Evolutionary conservation across 2,329 filamentous ascomycete genomes (phyloP), one percentile per base, ranked within the genome.

Genomic region (Talaromyces sp.): DNA sequence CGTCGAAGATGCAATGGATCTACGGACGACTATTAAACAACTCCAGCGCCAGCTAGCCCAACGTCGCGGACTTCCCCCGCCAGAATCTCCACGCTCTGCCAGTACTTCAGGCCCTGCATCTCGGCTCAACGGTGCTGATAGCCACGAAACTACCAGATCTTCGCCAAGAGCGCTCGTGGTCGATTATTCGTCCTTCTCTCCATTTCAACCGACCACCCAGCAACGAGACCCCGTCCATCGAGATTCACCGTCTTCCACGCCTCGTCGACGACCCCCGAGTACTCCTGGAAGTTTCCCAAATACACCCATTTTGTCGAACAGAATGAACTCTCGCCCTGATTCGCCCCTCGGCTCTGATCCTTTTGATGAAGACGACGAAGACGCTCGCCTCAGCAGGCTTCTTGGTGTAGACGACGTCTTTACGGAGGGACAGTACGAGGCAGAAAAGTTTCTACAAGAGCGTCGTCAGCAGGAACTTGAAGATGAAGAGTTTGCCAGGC

Each of bases 401-500:
- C 63, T 73, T n/a, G 68, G 65, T 21, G 41, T 73, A 6, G 63
- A 67, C 31, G 66, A 62, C 5, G 41, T 74, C 63, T n/a, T 61
- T 74, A 11, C 65, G 65, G 50, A 64, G 68, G 31, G 73, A 56
- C 68, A 72, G 35, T 63, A 60, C 52, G 64, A 67, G 59, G 70
- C 71, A n/a, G 70, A 74, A 60, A 60, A 65, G 54, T 72, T 66
- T 65, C 62, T 74, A 12, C 54, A 69, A 57, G 61, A 69, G 38
- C 68, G 68, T 19, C 67, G 64, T 50, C 68, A 71, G 56, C 72
- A 74, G 63, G 72, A 74, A 59, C 72, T 68, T 21, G 68, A 65
- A 35, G 75, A 78, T 60, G 74, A 64, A n/a, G 72, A 73, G 62
- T 66, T 74, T 60, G 76, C 77, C 35, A 71, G 72, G 52, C 69